Conservation (phyloP, 1,284 basidiomycete species). For the Rhodofomes roseus region DNA sequence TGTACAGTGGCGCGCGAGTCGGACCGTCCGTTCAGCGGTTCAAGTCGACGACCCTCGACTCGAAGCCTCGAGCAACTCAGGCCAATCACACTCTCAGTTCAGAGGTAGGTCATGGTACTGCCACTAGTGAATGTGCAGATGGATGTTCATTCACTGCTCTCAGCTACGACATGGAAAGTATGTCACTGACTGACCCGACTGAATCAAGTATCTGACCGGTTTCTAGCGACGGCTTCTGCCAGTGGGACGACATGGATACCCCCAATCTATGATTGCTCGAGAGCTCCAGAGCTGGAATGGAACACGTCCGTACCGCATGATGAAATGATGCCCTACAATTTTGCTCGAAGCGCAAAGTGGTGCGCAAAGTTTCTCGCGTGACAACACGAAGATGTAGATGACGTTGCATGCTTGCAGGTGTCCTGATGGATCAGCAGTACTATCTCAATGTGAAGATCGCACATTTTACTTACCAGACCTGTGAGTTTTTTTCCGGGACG, state of each 20-base stretch:
- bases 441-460: conserved; percentile 61
- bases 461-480: conserved; percentile 46
- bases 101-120: no score
- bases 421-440: conserved; percentile 55
- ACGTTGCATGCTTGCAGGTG: conserved; percentile 41
- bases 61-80: no score
- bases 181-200: no score
- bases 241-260: background rate
- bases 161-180: no score
- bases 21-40: no score
- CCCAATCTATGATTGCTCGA: background rate
- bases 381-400: background rate
- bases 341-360: background rate
- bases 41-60: no score
- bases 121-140: no score
- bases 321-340: background rate
- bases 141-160: no score
- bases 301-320: background rate
- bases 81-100: no score
- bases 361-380: background rate
- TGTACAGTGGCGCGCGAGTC: no score
- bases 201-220: no score
- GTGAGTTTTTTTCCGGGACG: no score
- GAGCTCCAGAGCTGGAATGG: background rate
- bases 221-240: background rate